Evolutionary conservation across 2,329 filamentous ascomycete genomes (phyloP), one percentile per base, ranked within the genome.

Genomic region (Xylariaceae sp.): DNA sequence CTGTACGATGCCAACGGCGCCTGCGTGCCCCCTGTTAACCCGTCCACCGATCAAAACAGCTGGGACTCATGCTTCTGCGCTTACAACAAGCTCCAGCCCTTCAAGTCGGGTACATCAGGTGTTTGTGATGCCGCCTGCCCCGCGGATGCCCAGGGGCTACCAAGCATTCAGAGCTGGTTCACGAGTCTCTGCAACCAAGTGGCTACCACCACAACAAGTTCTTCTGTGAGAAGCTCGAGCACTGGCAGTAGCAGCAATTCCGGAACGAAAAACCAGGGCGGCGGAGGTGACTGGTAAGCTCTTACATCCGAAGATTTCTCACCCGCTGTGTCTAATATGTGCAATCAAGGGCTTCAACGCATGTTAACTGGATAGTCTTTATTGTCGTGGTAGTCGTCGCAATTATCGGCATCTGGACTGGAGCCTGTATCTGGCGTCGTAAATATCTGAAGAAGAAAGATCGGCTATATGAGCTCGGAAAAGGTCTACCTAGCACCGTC

Each of bases 331-430:
- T 43, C 58, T 58, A 49, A 55, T 43, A 24, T 37, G n/a, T 16
- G 23, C 13, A 21, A 26, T 16, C 18, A 57, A 91, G 88, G 88
- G 73, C 89, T 43, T 78, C 81, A 6, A 79, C 76, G 23, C 89
- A 93, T 71, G 91, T 83, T 77, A 81, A 85, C 75, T 96, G 90
- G 90, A 83, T 95, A 39, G 79, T 93, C 58, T 91, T 94, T 80
- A 78, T 94, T 47, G 85, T 91, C 60, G 76, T 93, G 57, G 79
- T 95, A 23, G 80, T 87, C 36, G 76, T 93, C 55, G 86, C 78
- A 47, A 88, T 95, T 57, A 74, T 80, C 11, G 77, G 78, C 52
- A 81, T 91, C 64, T 88, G 87, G 78, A 73, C 87, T 32, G 78
- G 82, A 15, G 87, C 86, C 32, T 83, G 86, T 66, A 82, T 88